Evolutionary conservation across 441 rosid species (phyloP).

Genomic region (Gossypium gossypioides): DNA sequence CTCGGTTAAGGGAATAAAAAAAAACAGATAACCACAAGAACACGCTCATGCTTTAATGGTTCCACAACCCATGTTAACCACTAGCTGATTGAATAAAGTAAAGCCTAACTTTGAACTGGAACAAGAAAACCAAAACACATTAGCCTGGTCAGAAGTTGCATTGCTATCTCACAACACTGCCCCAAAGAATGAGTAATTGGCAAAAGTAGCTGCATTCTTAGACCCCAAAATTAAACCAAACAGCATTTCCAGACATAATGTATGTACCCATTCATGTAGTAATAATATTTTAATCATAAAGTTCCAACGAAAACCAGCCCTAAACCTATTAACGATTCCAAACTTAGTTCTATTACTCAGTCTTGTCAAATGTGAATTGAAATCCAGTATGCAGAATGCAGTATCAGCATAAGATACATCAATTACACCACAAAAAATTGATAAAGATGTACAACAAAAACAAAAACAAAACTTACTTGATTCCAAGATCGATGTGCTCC

Average conservation of each 20-base stretch:
- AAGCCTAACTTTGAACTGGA: not conserved
- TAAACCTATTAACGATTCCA: not conserved
- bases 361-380: not conserved
- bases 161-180: not conserved
- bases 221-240: not conserved
- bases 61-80: not conserved
- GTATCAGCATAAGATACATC: not conserved
- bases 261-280: not conserved
- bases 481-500: slow-evolving; percentile 91
- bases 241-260: not conserved
- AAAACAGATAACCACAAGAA: not conserved
- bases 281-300: not conserved
- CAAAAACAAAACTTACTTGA: slow-evolving; percentile 37
- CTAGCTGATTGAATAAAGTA: not conserved
- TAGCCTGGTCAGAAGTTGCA: too few relatives aligned
- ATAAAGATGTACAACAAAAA: not conserved
- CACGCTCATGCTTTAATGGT: not conserved
- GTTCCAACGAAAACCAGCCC: not conserved
- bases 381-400: not conserved
- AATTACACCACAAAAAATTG: not conserved
- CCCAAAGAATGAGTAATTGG: not conserved
- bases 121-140: not conserved
- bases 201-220: not conserved
- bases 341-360: not conserved
- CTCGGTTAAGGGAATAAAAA: not conserved